Base-by-base conservation (phyloP, 2,329 filamentous ascomycete genomes). In the Diaporthe aspalathi region DNA sequence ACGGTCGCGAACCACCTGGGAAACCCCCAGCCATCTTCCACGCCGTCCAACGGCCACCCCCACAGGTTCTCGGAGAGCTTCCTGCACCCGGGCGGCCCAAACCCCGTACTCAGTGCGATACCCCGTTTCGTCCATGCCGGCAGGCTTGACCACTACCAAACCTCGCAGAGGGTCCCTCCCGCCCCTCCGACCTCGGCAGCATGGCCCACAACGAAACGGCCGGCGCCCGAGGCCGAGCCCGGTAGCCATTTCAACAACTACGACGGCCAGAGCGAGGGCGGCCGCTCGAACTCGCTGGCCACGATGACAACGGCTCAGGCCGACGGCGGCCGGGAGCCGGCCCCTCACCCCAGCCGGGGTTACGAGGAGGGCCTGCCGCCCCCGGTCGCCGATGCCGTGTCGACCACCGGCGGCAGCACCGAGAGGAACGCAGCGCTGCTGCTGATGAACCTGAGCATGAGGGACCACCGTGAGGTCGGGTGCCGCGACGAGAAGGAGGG, bases 381-480 rank as follows among this genome's bases (percentile, higher is more conserved):
- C 11, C 16, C 14, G n/a, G 40, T 9, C 1, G n/a, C 66, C 24
- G 22, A 45, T 16, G 62, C 53, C 52, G 35, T 43, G 72, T 73
- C 47, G 73, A 74, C 65, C 65, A 72, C 73, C 9, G 81, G 80
- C 0, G 78, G n/a, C n/a, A n/a, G n/a, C n/a, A n/a, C 78, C 16
- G 83, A 86, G 65, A 84, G 83, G 75, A 85, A 84, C 54, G 85
- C 84, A 1, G 85, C 85, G 22, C 78, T 84, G 71, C 76, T 86
- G 7, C 76, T 87, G 47, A 82, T 87, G 84, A 84, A 84, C 66
- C 80, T 87, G 32, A 84, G 83, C 71, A 80, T 85, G 24, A 76
- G 79, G 65, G 83, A 84, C 73, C 69, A 57, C 56, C 35, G 75
- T 24, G 71, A 75, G 5, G 70, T 73, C 49, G 62, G 47, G 24